Base-by-base conservation (phyloP, 1,139 yeast species). In the Pichiaceae sp. region DNA sequence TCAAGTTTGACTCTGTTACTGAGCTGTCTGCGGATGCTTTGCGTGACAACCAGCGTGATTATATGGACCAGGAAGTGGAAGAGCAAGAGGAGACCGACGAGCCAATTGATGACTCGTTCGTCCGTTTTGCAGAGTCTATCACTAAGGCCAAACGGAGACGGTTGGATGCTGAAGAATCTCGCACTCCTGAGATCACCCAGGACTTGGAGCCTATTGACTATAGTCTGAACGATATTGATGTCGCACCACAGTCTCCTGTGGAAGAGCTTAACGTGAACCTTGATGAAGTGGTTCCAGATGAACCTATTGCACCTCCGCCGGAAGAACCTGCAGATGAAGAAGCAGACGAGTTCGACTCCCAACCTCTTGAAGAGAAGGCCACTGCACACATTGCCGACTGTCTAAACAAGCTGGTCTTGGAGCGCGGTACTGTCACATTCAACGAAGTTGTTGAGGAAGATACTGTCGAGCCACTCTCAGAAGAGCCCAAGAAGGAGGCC, bases 331-430 rank as follows among this genome's bases (percentile, higher is more conserved):
- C 29, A 9, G 34, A 31, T n/a, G 25, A 35, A 11, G 18, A 16
- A 17, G 29, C 17, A 11, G 37, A 32, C 9, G 37, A 36, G 28
- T 29, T 29, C 20, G 40, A 36, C 15, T 33, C 40, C 6, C 11
- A 16, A 8, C n/a, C 29, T 7, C 12, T n/a, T 9, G 26, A 17
- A 17, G 50, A 77, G 1, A 64, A 66, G 46, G 62, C 77, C 3
- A 76, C 87, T 0, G 60, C 65, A 4, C 71, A 74, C 45, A 67
- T 82, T 31, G 85, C 86, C 0, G 57, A 57, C 8, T 66, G 68
- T 15, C 57, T 80, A 32, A 63, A 76, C 44, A 35, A 17, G 1
- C 6, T 14, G 33, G 45, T 2, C 53, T 45, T 8, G 38, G 42
- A 8, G 21, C 38, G n/a, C 37, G 25, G 24, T 17, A 25, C 26